Conservation (phyloP, 164 flowering plant species). For the Vitis amurensis region DNA sequence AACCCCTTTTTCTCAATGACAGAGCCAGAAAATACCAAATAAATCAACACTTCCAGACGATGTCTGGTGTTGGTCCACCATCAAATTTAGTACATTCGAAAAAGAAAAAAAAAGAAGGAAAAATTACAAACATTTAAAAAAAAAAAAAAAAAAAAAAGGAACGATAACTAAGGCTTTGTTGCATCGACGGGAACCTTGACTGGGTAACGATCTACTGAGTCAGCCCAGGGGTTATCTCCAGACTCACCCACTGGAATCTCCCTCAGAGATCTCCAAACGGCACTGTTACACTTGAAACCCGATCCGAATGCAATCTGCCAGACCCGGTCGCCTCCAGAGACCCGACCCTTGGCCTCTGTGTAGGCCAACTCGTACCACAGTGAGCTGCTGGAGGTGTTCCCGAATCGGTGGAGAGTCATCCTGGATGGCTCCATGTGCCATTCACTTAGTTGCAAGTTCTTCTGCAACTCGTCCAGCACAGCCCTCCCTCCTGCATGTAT, state of each 20-base stretch:
- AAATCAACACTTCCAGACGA: too few relatives aligned
- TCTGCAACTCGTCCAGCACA: constrained; percentile 74
- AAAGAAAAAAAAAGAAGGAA: too few relatives aligned
- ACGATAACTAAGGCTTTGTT: too few relatives aligned
- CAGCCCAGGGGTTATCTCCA: constrained; percentile 50
- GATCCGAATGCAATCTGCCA: constrained; percentile 96
- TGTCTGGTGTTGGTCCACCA: too few relatives aligned
- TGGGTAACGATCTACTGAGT: constrained; percentile 58
- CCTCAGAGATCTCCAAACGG: constrained; percentile 76
- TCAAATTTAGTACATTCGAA: too few relatives aligned
- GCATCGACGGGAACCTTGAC: constrained; percentile 31
- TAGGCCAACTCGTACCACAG: constrained; percentile 48
- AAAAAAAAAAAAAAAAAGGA: too few relatives aligned
- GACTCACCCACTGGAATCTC: constrained; percentile 20
- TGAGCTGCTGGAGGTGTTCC: constrained; percentile 67
- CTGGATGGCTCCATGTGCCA: constrained; percentile 91
- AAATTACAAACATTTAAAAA: too few relatives aligned
- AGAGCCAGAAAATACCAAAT: too few relatives aligned
- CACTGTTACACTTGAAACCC: constrained; percentile 90
- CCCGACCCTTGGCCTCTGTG: constrained; percentile 76
- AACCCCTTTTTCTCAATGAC: too few relatives aligned
- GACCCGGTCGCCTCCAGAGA: constrained; percentile 55
- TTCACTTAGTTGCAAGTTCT: constrained; percentile 64
- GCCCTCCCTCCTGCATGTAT: constrained; percentile 86
- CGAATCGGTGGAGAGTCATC: constrained; percentile 85